phyloP scores from a whole-genome alignment of 805 yeast genomes.

The Schwanniomyces vanrijiae region DNA sequence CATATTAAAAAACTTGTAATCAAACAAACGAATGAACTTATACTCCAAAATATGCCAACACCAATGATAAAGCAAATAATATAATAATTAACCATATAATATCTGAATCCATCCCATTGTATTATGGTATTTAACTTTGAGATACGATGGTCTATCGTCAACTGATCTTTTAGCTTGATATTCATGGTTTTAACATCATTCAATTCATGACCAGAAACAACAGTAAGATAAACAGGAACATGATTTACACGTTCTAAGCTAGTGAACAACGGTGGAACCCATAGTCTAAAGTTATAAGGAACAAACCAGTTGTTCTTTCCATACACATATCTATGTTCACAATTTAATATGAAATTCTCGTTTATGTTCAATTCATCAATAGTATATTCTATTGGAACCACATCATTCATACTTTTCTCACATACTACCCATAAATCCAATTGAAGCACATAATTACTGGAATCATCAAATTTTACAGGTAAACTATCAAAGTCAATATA shows the following conservation, averaged over 20 bases:
- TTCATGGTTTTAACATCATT: not conserved
- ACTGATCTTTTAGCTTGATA: conserved; percentile 1
- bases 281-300: conserved; percentile 36
- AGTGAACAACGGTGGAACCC: conserved; percentile 34
- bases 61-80: conserved; percentile 34
- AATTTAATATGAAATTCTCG: conserved; percentile 20
- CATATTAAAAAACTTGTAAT: conserved; percentile 23
- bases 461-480: conserved; percentile 9
- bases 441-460: conserved; percentile 12
- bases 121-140: conserved; percentile 18
- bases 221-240: conserved; percentile 2
- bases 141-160: conserved; percentile 15
- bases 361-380: conserved; percentile 3
- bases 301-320: conserved; percentile 28
- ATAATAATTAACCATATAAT: conserved; percentile 37
- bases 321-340: conserved; percentile 32
- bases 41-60: conserved; percentile 34
- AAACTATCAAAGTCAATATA: not conserved
- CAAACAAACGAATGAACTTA: conserved; percentile 31
- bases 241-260: conserved; percentile 13
- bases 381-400: conserved; percentile 10
- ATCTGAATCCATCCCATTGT: conserved; percentile 44
- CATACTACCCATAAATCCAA: conserved; percentile 26
- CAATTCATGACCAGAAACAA: not conserved
- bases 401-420: conserved; percentile 15